phyloP scores from a whole-genome alignment of 2,329 filamentous ascomycete species.

The Ceratocystis eucalypticola region DNA sequence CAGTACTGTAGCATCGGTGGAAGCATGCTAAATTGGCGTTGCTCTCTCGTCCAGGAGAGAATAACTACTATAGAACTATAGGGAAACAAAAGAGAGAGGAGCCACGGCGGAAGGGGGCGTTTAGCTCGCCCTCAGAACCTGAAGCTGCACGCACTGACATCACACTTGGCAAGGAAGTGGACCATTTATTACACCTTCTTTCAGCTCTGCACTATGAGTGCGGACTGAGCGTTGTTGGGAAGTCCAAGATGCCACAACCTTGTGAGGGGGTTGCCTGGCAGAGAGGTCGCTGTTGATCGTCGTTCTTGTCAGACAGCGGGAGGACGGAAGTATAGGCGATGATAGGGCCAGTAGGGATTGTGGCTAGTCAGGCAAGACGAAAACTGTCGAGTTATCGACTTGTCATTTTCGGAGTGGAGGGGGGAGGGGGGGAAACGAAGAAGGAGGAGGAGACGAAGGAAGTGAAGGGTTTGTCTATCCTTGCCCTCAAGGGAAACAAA shows the following conservation, averaged over 20 bases:
- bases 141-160: not conserved
- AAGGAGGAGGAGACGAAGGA: not conserved
- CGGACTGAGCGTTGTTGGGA: not conserved
- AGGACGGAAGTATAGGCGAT: not conserved
- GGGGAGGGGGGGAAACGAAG: not conserved
- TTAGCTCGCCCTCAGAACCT: not conserved
- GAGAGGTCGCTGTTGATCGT: not conserved
- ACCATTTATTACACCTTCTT: not conserved
- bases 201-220: not conserved
- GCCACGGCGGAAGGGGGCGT: not conserved
- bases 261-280: not conserved
- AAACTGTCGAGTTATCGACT: not conserved
- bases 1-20: not conserved
- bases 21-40: not conserved
- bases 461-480: not conserved
- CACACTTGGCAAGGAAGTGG: not conserved
- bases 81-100: not conserved
- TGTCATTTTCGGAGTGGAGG: too few species aligned
- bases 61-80: not conserved
- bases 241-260: not conserved
- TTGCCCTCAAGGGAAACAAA: not conserved
- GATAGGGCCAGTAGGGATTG: not conserved
- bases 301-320: constrained; percentile 9
- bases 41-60: not conserved
- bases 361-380: not conserved